Conservation (phyloP, 345 rosid species). For the Rubroshorea leprosula region DNA sequence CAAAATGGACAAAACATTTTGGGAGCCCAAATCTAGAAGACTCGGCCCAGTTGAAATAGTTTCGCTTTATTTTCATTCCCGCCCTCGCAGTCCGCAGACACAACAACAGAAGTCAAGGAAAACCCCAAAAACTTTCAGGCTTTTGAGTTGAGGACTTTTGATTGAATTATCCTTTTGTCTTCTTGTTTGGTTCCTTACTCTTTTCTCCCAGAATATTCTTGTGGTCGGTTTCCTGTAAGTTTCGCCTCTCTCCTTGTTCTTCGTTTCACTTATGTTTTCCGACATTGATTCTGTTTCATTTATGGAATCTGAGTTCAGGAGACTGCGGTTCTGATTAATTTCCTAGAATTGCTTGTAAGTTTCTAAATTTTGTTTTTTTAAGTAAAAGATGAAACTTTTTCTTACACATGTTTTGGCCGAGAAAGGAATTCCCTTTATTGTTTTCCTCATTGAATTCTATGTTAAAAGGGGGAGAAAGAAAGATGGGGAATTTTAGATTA, state of each 20-base stretch:
- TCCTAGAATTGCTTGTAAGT: background rate
- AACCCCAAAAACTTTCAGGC: background rate
- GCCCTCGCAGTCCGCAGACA: background rate
- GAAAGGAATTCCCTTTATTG: too few species aligned
- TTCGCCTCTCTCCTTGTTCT: background rate
- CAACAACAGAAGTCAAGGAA: background rate
- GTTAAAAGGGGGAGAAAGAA: too few species aligned
- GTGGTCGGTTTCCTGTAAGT: background rate
- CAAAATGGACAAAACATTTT: too few species aligned
- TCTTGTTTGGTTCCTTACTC: background rate
- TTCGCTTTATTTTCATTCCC: background rate
- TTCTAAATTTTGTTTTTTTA: too few species aligned
- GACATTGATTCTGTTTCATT: background rate
- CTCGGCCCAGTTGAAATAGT: background rate
- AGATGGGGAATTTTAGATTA: background rate
- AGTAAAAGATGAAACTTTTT: too few species aligned
- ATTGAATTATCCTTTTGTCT: too few species aligned
- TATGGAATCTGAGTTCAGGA: background rate
- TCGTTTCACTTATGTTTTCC: background rate
- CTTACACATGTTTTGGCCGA: too few species aligned
- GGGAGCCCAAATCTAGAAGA: background rate
- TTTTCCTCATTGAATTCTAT: too few species aligned
- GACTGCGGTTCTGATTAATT: background rate
- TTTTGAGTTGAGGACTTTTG: background rate
- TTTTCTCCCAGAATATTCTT: background rate